Percentiles rank a stretch among this genome's conserved stretches.
phyloP scores from a whole-genome alignment of 768 basidiomycete genomes.

The Saitozyma sp. region DNA sequence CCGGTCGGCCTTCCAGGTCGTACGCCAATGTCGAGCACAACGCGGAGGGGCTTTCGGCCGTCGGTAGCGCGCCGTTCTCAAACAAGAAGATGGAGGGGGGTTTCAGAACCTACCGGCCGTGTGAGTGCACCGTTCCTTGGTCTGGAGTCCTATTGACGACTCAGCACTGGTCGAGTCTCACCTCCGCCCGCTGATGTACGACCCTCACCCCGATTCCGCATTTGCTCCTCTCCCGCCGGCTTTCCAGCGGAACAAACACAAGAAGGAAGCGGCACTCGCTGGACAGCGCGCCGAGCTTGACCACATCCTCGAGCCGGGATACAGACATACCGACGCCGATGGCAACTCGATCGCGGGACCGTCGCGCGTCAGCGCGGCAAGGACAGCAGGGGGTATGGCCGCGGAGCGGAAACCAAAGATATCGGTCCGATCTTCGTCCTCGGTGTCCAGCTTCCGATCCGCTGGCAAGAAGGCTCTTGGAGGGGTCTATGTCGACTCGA shows the following conservation, averaged over 20 bases:
- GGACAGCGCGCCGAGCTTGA: constrained; percentile 43
- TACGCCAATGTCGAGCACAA: constrained; percentile 40
- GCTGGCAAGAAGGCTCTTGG: constrained; percentile 10
- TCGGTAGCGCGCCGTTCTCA: constrained; percentile 19
- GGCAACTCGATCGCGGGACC: neutral
- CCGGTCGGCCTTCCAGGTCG: constrained; percentile 35
- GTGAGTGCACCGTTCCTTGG: constrained; percentile 18
- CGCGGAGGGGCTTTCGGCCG: constrained; percentile 27
- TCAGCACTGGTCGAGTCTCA: constrained; percentile 43
- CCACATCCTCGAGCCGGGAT: constrained; percentile 44
- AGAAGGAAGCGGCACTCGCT: constrained; percentile 31
- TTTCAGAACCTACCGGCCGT: constrained; percentile 45
- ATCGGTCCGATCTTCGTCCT: constrained; percentile 1
- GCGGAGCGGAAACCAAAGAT: constrained; percentile 4
- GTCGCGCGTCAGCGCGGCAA: neutral
- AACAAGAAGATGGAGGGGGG: constrained; percentile 24
- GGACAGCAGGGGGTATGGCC: constrained; percentile 14
- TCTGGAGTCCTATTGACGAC: neutral
- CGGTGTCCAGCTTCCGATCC: constrained; percentile 8
- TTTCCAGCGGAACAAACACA: constrained; percentile 22
- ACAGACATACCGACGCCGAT: constrained; percentile 17
- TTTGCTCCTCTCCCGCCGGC: constrained; percentile 43
- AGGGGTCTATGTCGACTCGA: constrained; percentile 46
- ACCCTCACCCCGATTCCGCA: constrained; percentile 34
- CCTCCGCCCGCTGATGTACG: constrained; percentile 26